Evolutionary conservation across 2,329 filamentous ascomycete species (phyloP).

Genomic region (Beauveria medogensis): DNA sequence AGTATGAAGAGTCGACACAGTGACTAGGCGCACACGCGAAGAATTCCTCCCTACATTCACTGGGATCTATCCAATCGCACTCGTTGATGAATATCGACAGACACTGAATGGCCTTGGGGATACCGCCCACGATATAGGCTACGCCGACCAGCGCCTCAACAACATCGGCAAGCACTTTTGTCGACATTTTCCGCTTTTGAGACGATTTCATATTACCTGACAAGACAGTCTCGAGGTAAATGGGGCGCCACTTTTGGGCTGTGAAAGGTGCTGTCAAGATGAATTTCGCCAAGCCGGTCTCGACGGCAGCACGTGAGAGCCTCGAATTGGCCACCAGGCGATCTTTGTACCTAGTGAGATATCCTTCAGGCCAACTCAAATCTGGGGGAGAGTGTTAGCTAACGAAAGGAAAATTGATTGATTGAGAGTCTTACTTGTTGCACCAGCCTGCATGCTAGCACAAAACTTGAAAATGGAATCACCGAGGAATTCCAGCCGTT

Average conservation of each 20-base stretch:
- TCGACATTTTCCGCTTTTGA: constrained; percentile 43
- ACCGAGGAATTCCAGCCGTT: constrained; percentile 79
- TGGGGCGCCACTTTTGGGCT: constrained; percentile 62
- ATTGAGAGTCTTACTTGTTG: constrained; percentile 35
- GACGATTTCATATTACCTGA: constrained; percentile 10
- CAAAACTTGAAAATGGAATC: constrained; percentile 75
- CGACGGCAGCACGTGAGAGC: constrained; percentile 57
- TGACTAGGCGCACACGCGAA: constrained; percentile 31
- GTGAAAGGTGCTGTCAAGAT: constrained; percentile 64
- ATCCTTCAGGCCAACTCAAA: constrained; percentile 66
- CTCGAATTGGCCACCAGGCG: constrained; percentile 65
- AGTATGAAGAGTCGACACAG: constrained; percentile 28
- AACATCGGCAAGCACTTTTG: constrained; percentile 79
- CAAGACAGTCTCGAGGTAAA: constrained; percentile 40
- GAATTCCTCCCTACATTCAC: constrained; percentile 33
- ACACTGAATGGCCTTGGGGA: constrained; percentile 54
- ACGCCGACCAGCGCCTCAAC: constrained; percentile 79
- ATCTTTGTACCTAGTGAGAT: constrained; percentile 61
- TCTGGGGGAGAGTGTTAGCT: constrained; percentile 32
- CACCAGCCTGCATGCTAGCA: constrained; percentile 55
- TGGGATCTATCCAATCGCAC: constrained; percentile 43
- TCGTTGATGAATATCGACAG: constrained; percentile 59
- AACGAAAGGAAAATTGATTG: not conserved
- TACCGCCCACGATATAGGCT: constrained; percentile 60
- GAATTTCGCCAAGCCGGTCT: constrained; percentile 60